Evolutionary conservation across 495 filamentous ascomycete genomes (phyloP), one percentile per base, ranked within the genome.

Genomic region (Xylaria bambusicola): DNA sequence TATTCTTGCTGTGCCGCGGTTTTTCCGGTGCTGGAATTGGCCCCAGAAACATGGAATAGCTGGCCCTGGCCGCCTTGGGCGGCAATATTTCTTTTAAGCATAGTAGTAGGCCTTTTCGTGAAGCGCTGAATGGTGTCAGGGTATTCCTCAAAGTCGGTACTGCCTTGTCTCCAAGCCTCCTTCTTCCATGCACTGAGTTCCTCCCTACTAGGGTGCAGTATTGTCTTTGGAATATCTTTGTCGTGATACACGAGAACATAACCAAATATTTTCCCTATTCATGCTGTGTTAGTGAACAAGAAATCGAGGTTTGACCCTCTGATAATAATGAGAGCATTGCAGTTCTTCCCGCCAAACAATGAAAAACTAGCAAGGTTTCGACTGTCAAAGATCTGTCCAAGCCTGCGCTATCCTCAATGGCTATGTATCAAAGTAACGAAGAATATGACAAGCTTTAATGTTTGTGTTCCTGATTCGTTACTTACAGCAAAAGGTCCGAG

Each of bases 151-250:
- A 44, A 44, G n/a, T 2, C 9, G n/a, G n/a, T 44, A 18, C 40
- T 44, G n/a, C 40, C n/a, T 44, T 44, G n/a, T 44, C 21, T 44
- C 40, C 40, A 20, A 44, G 40, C 40, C n/a, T 44, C n/a, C n/a
- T 44, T 20, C 40, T 44, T 44, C n/a, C n/a, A 44, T 44, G 2
- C 9, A 44, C n/a, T 18, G n/a, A 44, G 9, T 8, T 44, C n/a
- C n/a, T 44, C n/a, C n/a, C 3, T 44, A 44, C 40, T 44, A 44
- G 40, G 2, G 40, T 44, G n/a, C n/a, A 44, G n/a, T 20, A 44
- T 44, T 44, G 9, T 44, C 9, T 20, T 44, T 20, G n/a, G n/a
- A 18, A 44, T 20, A 44, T 44, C 40, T 44, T 44, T 44, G n/a
- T 44, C 7, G n/a, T 44, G n/a, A 44, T 44, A 44, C 9, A 44